phyloP scores from a whole-genome alignment of 2,329 filamentous ascomycete genomes.

The Didymella pinodella region DNA sequence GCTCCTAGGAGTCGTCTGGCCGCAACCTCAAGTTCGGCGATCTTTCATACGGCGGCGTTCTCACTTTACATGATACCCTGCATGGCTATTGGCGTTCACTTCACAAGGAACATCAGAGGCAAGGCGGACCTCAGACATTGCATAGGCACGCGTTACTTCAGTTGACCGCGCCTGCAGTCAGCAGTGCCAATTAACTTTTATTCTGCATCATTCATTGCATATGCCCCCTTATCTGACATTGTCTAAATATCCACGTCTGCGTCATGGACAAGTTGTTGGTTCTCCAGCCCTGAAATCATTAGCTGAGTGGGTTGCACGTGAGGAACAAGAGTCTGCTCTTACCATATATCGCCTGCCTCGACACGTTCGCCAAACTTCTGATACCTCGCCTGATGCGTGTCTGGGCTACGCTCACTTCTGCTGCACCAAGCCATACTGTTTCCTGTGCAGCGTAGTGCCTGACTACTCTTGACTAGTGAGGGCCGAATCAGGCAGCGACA shows the following conservation, averaged over 20 bases:
- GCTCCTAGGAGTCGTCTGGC: conserved; percentile 13
- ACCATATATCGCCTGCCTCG: not conserved
- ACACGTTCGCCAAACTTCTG: not conserved
- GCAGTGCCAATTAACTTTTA: not conserved
- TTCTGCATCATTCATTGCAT: not conserved
- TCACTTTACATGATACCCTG: conserved; percentile 32
- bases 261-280: not conserved
- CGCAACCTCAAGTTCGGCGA: conserved; percentile 7
- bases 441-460: not conserved
- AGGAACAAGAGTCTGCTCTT: not conserved
- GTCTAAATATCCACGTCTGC: too few species aligned
- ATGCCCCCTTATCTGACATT: not conserved
- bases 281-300: not conserved
- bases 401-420: not conserved
- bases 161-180: not conserved
- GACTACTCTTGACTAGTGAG: not conserved
- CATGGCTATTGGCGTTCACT: conserved; percentile 21
- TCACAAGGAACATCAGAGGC: not conserved
- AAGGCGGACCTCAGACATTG: not conserved
- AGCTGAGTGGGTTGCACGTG: not conserved
- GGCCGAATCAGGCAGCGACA: not conserved
- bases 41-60: conserved; percentile 17
- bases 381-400: not conserved
- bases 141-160: not conserved
- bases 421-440: not conserved